Conservation (phyloP, 2,329 filamentous ascomycete genomes). For the Xylariales sp. region DNA sequence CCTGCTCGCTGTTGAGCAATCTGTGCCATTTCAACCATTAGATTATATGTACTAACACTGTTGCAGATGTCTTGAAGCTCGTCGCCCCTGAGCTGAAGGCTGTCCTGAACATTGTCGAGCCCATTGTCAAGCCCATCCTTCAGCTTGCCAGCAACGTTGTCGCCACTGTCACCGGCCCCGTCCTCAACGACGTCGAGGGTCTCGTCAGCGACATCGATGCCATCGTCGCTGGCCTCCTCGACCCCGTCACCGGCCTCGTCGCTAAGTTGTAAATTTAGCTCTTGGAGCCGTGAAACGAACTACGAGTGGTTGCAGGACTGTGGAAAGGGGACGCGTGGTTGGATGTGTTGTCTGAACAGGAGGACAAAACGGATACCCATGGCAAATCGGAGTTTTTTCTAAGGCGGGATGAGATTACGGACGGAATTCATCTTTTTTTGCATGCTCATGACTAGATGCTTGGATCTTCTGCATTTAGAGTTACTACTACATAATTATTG, state of each 20-base stretch:
- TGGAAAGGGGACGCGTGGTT: no score
- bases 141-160: slow-evolving; percentile 16
- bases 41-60: slow-evolving; percentile 12
- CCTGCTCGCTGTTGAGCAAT: no score
- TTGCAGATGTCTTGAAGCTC: slow-evolving; percentile 16
- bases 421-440: slow-evolving; percentile 10
- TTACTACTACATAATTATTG: slow-evolving; percentile 13
- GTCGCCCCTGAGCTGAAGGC: slow-evolving; percentile 22
- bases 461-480: no score
- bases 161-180: slow-evolving; percentile 9
- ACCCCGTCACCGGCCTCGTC: slow-evolving; percentile 13
- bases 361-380: slow-evolving; percentile 2
- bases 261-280: slow-evolving; percentile 1
- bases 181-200: slow-evolving; percentile 14
- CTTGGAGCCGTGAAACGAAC: neutral
- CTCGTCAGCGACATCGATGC: slow-evolving; percentile 13
- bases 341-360: no score
- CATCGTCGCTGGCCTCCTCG: slow-evolving; percentile 11
- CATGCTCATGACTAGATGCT: slow-evolving; percentile 18
- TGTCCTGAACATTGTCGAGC: slow-evolving; percentile 15
- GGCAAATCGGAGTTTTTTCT: slow-evolving; percentile 11
- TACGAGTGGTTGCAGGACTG: no score
- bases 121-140: slow-evolving; percentile 19
- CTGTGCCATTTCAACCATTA: no score
- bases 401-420: slow-evolving; percentile 9